Percentiles rank a stretch among this genome's conserved stretches.
Evolutionary conservation across 2,329 filamentous ascomycete species (phyloP).

Genomic region (Beauveria asiatica): DNA sequence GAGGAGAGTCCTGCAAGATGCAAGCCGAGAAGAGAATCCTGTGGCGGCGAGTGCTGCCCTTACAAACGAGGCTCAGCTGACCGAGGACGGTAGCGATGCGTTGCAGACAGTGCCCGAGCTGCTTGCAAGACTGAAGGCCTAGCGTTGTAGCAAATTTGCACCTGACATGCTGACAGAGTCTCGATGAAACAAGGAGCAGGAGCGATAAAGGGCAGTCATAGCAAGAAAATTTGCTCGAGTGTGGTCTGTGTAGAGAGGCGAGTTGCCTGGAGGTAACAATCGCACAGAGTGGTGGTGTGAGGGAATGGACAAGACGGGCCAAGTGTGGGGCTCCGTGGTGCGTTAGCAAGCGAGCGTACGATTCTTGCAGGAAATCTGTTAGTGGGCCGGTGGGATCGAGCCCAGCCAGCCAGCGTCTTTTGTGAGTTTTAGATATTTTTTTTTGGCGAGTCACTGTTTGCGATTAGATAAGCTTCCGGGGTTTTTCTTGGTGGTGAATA

Average conservation of each 20-base stretch:
- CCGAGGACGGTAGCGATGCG: background rate
- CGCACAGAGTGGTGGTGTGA: background rate
- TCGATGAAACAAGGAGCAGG: background rate
- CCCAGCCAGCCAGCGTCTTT: background rate
- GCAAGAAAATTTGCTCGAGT: background rate
- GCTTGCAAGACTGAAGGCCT: background rate
- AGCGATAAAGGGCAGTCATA: background rate
- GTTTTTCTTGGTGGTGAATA: background rate
- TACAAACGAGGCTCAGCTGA: conserved; percentile 5
- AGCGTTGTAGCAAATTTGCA: too few relatives aligned
- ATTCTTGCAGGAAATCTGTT: background rate
- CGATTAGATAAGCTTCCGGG: conserved; percentile 9
- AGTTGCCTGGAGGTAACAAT: background rate
- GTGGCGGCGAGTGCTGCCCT: background rate
- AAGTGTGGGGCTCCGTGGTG: background rate
- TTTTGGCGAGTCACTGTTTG: background rate
- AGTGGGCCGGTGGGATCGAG: background rate
- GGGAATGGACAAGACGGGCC: background rate
- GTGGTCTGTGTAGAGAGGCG: background rate
- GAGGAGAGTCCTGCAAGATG: background rate
- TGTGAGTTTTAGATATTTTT: background rate
- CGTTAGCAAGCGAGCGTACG: background rate
- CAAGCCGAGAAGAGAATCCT: background rate
- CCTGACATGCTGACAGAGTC: too few relatives aligned
- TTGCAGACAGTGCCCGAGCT: background rate